Percentiles rank a stretch among this genome's conserved stretches.
These are phyloP conservation scores for Ganoderma sinense DNA, from an alignment of 1,284 basidiomycete species.

Conservation along the genomic window DNA sequence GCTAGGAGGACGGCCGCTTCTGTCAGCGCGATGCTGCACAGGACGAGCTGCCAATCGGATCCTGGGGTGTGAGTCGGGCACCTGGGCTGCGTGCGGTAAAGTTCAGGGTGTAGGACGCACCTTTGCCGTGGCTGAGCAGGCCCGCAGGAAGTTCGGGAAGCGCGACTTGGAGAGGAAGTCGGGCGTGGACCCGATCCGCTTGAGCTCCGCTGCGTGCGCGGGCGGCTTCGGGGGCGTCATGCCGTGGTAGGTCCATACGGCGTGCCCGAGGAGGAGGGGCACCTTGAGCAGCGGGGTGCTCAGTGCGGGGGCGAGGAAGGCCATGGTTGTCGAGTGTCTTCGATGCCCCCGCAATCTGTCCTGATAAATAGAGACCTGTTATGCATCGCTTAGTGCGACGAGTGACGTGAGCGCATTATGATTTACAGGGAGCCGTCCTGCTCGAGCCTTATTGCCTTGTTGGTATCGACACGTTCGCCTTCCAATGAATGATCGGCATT, in stretches of 20 bases:
- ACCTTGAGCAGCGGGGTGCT: conserved; percentile 1
- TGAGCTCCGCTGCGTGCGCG: conserved; percentile 1
- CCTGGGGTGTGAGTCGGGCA: not conserved
- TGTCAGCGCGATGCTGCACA: conserved; percentile 1
- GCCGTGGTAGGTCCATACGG: not conserved
- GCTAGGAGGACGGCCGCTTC: conserved; percentile 12
- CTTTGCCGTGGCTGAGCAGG: not conserved
- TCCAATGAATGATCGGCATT: not conserved
- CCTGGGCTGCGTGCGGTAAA: not conserved
- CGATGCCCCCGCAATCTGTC: not conserved
- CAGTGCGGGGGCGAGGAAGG: not conserved
- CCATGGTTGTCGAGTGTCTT: not conserved
- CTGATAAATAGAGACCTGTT: not conserved
- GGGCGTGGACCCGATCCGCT: not conserved
- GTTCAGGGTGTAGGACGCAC: not conserved
- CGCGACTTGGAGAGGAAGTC: conserved; percentile 5
- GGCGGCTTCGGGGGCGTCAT: not conserved
- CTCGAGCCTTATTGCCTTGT: not conserved
- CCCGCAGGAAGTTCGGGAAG: not conserved
- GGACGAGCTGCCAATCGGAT: too few species aligned
- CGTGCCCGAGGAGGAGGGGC: not conserved
- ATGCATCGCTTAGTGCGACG: not conserved
- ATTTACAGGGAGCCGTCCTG: not conserved
- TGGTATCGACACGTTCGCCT: not conserved
- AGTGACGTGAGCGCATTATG: too few species aligned